Evolutionary conservation across 352 stramenopile genomes (phyloP).

Genomic region (Phytophthora europaea): DNA sequence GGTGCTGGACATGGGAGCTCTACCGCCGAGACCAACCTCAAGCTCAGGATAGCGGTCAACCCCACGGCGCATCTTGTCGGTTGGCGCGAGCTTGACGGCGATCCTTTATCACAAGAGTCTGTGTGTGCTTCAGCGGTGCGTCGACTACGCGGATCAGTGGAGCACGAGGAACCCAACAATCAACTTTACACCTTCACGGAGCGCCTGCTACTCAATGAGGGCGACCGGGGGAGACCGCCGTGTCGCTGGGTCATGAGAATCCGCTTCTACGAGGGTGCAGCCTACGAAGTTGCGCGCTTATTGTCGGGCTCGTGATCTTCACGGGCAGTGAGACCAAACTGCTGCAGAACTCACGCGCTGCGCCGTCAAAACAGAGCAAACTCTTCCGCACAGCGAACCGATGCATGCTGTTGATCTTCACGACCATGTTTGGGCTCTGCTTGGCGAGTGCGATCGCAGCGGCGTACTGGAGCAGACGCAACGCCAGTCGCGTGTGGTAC

Average conservation of each 20-base stretch:
- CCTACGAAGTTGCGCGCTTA: constrained; percentile 95
- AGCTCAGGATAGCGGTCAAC: constrained; percentile 66
- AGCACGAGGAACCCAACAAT: constrained; percentile 88
- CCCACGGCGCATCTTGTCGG: constrained; percentile 46
- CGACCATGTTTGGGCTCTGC: constrained; percentile 73
- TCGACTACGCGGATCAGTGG: constrained; percentile 49
- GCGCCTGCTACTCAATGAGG: constrained; percentile 49
- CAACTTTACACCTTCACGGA: constrained; percentile 83
- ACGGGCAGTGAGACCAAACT: constrained; percentile 92
- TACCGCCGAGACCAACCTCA: constrained; percentile 94
- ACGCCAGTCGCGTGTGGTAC: constrained; percentile 60
- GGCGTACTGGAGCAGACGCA: constrained; percentile 44
- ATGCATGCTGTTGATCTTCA: constrained; percentile 82
- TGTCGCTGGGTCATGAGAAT: constrained; percentile 75
- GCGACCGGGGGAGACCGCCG: constrained; percentile 30
- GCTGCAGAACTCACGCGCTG: constrained; percentile 76
- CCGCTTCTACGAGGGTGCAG: constrained; percentile 94
- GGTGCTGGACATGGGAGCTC: too few species aligned
- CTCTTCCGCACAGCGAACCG: constrained; percentile 85
- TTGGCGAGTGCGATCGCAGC: constrained; percentile 55
- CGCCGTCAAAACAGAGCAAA: constrained; percentile 90
- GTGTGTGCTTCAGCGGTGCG: constrained; percentile 42
- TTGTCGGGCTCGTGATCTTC: constrained; percentile 94
- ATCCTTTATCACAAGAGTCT: constrained; percentile 36
- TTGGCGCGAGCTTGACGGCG: constrained; percentile 42